These are phyloP conservation scores for Schizonepeta tenuifolia DNA, from an alignment of 257 asterid genomes.

Conservation along the genomic window DNA sequence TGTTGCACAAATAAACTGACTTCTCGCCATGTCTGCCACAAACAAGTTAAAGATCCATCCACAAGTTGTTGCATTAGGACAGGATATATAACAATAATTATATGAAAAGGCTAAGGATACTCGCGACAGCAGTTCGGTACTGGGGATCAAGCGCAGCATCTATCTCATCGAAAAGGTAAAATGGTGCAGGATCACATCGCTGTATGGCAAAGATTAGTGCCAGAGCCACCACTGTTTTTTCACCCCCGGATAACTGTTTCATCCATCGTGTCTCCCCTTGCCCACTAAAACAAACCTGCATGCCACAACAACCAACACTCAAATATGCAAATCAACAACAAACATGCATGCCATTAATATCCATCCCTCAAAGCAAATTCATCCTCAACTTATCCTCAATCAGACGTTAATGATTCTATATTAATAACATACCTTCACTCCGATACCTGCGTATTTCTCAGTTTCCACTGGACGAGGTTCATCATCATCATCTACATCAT, in stretches of 20 bases:
- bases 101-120: no score
- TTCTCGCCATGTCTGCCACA: conserved; percentile 80
- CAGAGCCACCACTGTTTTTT: conserved; percentile 96
- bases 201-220: conserved; percentile 94
- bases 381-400: neutral
- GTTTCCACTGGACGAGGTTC: conserved; percentile 69
- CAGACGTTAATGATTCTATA: neutral
- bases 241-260: conserved; percentile 98
- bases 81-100: neutral
- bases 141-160: conserved; percentile 99
- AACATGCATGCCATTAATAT: neutral
- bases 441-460: conserved; percentile 95
- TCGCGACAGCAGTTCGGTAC: conserved; percentile 74
- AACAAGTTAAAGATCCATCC: conserved; percentile 46
- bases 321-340: conserved; percentile 6
- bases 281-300: conserved; percentile 92
- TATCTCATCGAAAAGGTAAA: conserved; percentile 97
- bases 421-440: conserved; percentile 78
- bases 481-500: conserved; percentile 86
- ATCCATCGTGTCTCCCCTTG: conserved; percentile 98
- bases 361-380: neutral
- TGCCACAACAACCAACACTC: conserved; percentile 28
- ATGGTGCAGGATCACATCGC: conserved; percentile 98
- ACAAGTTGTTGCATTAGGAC: conserved; percentile 13
- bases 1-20: conserved; percentile 92